Evolutionary conservation across 805 yeast genomes (phyloP).

Genomic region (Candida vartiovaarae): DNA sequence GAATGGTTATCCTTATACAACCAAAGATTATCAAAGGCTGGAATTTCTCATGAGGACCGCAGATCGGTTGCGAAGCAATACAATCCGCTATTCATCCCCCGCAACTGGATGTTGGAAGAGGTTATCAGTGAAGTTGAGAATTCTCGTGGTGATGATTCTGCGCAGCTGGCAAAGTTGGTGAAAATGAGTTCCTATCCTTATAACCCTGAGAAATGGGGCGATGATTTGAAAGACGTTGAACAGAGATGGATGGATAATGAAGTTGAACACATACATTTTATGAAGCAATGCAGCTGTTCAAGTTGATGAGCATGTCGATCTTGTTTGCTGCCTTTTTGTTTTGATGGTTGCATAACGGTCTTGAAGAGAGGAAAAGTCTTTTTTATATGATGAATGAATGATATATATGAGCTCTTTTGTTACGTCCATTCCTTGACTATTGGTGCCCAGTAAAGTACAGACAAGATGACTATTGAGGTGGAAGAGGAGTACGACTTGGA

Average conservation of each 20-base stretch:
- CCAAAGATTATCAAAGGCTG: slow-evolving; percentile 33
- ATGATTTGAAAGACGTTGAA: slow-evolving; percentile 51
- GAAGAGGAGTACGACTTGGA: too few species aligned
- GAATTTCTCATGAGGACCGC: slow-evolving; percentile 35
- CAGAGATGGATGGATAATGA: slow-evolving; percentile 46
- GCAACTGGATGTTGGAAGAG: slow-evolving; percentile 82
- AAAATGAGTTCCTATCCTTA: slow-evolving; percentile 75
- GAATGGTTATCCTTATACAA: slow-evolving; percentile 50
- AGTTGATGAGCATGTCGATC: slow-evolving; percentile 17
- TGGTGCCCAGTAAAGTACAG: too few species aligned
- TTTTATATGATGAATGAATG: too few species aligned
- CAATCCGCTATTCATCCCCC: slow-evolving; percentile 79
- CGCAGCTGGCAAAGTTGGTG: slow-evolving; percentile 51
- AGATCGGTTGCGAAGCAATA: slow-evolving; percentile 32
- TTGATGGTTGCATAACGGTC: too few species aligned
- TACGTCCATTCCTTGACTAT: too few species aligned
- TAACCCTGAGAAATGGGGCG: slow-evolving; percentile 61
- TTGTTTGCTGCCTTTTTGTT: background rate
- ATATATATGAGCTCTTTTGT: too few species aligned
- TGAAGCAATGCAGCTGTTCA: slow-evolving; percentile 74
- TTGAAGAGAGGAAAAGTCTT: too few species aligned
- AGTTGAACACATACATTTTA: slow-evolving; percentile 44
- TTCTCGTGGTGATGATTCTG: slow-evolving; percentile 39
- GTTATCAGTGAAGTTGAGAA: slow-evolving; percentile 58
- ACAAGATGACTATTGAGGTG: too few species aligned